phyloP scores from a whole-genome alignment of 2,329 filamentous ascomycete species.

The Colletotrichum eleusines region DNA sequence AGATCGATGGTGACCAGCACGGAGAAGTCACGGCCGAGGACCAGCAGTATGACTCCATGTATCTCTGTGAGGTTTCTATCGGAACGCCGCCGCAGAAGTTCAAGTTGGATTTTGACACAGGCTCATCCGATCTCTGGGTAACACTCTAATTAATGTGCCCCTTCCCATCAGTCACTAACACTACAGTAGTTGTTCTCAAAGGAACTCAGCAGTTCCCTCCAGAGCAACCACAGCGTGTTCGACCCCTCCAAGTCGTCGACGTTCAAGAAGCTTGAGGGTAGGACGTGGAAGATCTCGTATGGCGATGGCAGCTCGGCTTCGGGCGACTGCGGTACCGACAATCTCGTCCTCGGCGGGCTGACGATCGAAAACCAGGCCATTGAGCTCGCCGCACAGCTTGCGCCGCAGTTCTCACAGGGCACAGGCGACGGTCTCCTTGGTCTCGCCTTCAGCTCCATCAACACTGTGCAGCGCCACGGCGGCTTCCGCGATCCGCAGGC shows the following conservation, averaged over 20 bases:
- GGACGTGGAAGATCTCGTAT: slow-evolving; percentile 74
- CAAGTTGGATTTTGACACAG: slow-evolving; percentile 79
- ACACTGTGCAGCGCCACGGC: slow-evolving; percentile 69
- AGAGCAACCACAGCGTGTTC: slow-evolving; percentile 58
- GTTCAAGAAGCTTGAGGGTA: slow-evolving; percentile 54
- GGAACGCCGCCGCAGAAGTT: slow-evolving; percentile 67
- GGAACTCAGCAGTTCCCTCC: slow-evolving; percentile 43
- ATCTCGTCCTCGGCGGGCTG: slow-evolving; percentile 74
- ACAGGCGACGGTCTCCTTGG: slow-evolving; percentile 76
- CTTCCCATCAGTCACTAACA: slow-evolving; percentile 46
- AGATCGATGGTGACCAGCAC: slow-evolving; percentile 22
- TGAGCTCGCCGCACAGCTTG: slow-evolving; percentile 72
- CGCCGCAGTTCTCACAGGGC: slow-evolving; percentile 69
- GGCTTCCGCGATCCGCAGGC: slow-evolving; percentile 60
- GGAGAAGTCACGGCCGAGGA: slow-evolving; percentile 38
- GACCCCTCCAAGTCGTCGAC: slow-evolving; percentile 53
- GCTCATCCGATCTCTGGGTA: slow-evolving; percentile 81
- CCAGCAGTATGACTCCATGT: slow-evolving; percentile 68
- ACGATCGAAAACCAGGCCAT: slow-evolving; percentile 72
- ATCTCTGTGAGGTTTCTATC: slow-evolving; percentile 54
- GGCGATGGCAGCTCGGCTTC: slow-evolving; percentile 74
- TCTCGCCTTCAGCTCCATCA: slow-evolving; percentile 74
- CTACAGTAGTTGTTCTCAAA: slow-evolving; percentile 47
- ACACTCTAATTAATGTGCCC: slow-evolving; percentile 59
- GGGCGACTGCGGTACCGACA: slow-evolving; percentile 75